Conservation (phyloP, 768 basidiomycete species). For the Favolaschia claudopus region DNA sequence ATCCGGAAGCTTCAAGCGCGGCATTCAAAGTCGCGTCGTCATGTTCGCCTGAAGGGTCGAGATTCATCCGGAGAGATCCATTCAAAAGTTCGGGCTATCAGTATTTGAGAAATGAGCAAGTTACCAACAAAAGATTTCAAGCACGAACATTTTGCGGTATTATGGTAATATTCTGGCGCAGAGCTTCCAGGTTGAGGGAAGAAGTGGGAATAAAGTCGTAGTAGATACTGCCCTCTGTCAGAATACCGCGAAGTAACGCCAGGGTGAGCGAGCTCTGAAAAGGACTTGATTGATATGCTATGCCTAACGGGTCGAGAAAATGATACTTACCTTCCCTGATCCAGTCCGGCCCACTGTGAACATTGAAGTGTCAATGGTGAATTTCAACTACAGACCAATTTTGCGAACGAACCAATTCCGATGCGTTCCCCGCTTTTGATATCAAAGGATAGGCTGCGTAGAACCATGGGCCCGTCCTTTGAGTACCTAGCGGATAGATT, state of each 20-base stretch:
- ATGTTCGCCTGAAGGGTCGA: constrained; percentile 52
- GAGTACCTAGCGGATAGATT: constrained; percentile 65
- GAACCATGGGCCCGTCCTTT: constrained; percentile 57
- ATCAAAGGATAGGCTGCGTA: constrained; percentile 36
- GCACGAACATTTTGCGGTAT: constrained; percentile 37
- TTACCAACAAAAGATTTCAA: not conserved
- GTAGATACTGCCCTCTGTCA: constrained; percentile 47
- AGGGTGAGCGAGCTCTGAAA: constrained; percentile 35
- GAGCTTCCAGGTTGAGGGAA: constrained; percentile 50
- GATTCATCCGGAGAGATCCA: constrained; percentile 48
- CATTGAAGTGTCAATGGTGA: not conserved
- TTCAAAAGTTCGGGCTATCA: constrained; percentile 39
- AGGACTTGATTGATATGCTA: constrained; percentile 31
- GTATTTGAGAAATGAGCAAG: constrained; percentile 39
- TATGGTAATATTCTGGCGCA: constrained; percentile 54
- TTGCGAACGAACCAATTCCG: not conserved
- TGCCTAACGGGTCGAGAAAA: constrained; percentile 42
- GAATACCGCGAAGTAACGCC: constrained; percentile 51
- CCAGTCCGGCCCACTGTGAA: constrained; percentile 51
- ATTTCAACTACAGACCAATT: not conserved
- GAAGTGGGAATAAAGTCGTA: constrained; percentile 50
- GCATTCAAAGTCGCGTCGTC: constrained; percentile 44
- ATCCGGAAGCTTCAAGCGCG: constrained; percentile 41
- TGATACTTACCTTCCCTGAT: constrained; percentile 43
- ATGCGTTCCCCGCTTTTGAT: constrained; percentile 48